Conservation (phyloP, 176 grass and related monocot genomes). For the Themeda triandra region DNA sequence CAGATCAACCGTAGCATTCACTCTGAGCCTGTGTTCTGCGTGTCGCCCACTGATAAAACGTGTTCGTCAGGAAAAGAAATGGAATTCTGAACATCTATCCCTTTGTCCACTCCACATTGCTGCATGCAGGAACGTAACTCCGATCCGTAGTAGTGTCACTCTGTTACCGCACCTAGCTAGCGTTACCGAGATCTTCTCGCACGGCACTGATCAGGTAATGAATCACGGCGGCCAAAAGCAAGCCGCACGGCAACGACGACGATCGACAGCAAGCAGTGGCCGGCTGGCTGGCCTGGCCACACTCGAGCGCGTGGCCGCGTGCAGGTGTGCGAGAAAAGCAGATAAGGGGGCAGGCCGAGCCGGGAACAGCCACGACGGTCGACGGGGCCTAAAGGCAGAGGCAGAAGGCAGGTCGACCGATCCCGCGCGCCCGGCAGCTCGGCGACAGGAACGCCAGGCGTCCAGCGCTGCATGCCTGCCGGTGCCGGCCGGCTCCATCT, state of each 20-base stretch:
- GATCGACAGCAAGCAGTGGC: background rate
- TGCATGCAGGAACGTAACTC: background rate
- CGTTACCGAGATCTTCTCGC: background rate
- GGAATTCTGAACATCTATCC: background rate
- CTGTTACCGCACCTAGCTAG: background rate
- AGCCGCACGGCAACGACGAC: background rate
- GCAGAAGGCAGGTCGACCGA: too few species aligned
- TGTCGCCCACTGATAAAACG: background rate
- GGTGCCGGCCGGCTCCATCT: background rate
- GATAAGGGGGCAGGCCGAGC: background rate
- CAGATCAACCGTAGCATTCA: background rate
- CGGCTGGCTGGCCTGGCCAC: background rate
- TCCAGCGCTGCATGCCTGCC: slow-evolving; percentile 11
- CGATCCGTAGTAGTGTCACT: background rate
- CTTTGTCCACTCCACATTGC: background rate
- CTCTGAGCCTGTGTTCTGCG: background rate
- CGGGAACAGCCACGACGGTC: background rate
- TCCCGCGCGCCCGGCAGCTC: slow-evolving; percentile 14
- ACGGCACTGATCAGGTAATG: background rate
- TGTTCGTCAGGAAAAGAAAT: background rate
- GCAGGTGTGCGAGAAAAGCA: slow-evolving; percentile 8
- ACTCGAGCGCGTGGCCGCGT: background rate
- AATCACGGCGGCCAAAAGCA: background rate
- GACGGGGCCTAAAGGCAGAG: too few species aligned
- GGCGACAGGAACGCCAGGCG: slow-evolving; percentile 24